These are phyloP conservation scores for Neurospora sp. DNA, from an alignment of 495 filamentous ascomycete species.

Conservation along the genomic window DNA sequence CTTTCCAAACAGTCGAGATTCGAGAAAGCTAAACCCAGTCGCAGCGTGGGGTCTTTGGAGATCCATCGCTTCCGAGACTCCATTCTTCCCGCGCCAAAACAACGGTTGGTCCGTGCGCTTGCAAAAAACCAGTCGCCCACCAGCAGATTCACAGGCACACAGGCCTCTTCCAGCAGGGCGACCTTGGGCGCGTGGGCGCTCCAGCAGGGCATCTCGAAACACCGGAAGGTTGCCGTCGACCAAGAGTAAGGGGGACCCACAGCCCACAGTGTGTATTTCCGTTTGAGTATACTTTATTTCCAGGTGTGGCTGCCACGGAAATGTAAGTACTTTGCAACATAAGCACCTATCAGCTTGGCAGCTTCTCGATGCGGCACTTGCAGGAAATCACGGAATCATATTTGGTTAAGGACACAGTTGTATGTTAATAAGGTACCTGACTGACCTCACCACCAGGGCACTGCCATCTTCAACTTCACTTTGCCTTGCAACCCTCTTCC, in stretches of 20 bases:
- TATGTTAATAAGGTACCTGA: constrained; percentile 10
- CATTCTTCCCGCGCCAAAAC: neutral
- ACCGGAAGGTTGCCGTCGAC: neutral
- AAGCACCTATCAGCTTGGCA: neutral
- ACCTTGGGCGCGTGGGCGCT: neutral
- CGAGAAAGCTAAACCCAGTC: neutral
- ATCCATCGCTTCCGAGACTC: neutral
- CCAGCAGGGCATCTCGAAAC: neutral
- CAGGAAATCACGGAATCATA: neutral
- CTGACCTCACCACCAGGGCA: constrained; percentile 7
- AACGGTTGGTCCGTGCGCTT: neutral
- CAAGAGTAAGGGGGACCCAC: neutral
- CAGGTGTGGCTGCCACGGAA: neutral
- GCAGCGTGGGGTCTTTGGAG: neutral
- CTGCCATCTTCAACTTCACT: constrained; percentile 10
- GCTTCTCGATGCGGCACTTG: neutral
- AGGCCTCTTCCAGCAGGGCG: neutral
- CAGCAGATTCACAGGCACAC: neutral
- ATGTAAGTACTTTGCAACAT: neutral
- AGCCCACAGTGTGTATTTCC: neutral
- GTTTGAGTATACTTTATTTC: neutral
- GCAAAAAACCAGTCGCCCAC: neutral
- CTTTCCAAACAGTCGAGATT: neutral
- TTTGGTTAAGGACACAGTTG: constrained; percentile 27
- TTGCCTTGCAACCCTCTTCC: neutral